Conservation (phyloP, 805 yeast genomes). For the Saturnispora dispora region DNA sequence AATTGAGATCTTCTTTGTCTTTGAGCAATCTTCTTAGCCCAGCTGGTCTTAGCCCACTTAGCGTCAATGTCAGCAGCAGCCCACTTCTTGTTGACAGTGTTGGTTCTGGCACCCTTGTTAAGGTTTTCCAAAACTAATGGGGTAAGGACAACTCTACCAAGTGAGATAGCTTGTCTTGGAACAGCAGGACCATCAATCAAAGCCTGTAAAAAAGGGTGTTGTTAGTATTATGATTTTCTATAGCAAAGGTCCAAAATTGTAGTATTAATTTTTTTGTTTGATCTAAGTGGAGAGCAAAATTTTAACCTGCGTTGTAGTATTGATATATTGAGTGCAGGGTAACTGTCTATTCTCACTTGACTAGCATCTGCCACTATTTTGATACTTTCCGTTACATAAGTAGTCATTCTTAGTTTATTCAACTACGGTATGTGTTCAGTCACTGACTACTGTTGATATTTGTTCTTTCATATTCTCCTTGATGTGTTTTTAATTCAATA, state of each 20-base stretch:
- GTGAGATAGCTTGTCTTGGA: slow-evolving; percentile 84
- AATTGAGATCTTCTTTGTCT: slow-evolving; percentile 88
- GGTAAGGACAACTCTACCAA: slow-evolving; percentile 86
- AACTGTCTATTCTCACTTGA: too few relatives aligned
- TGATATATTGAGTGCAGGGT: too few relatives aligned
- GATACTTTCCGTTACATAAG: too few relatives aligned
- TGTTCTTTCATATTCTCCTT: too few relatives aligned
- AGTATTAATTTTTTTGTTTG: too few relatives aligned
- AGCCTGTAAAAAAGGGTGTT: slow-evolving; percentile 37
- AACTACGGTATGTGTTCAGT: too few relatives aligned
- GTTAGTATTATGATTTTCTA: background rate
- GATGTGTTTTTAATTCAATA: background rate
- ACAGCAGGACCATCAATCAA: slow-evolving; percentile 96
- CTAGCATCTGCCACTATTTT: too few relatives aligned
- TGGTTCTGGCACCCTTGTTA: slow-evolving; percentile 93
- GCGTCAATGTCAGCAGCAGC: slow-evolving; percentile 76
- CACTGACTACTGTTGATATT: too few relatives aligned
- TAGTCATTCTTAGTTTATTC: too few relatives aligned
- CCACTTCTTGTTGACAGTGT: slow-evolving; percentile 86
- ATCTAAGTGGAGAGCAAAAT: too few relatives aligned
- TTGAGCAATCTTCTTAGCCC: slow-evolving; percentile 98
- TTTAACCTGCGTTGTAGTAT: too few relatives aligned
- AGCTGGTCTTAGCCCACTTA: slow-evolving; percentile 87
- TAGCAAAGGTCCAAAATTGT: background rate
- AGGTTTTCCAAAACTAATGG: slow-evolving; percentile 76